Base-by-base conservation (phyloP, 345 rosid genomes). In the Citropsis articulata region DNA sequence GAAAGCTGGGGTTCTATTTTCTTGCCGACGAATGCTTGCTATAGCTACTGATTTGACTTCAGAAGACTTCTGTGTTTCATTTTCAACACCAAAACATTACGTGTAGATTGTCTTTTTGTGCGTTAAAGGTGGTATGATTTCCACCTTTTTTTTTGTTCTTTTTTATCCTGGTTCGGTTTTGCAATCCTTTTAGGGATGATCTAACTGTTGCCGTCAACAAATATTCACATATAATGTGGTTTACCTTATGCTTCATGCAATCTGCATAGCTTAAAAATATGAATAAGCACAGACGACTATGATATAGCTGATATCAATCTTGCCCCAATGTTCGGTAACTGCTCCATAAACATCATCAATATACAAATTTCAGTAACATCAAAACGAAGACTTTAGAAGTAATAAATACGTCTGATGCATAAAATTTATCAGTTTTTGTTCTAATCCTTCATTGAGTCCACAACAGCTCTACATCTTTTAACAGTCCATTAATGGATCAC, bases 401-500 rank as follows among this genome's bases (percentile, higher is more conserved):
- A 50, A 8, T 28, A 42, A 42, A 45, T 14, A 9, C 69, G 27
- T 50, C 73, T 71, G 53, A 53, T 50, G 61, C 55, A 30, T 48
- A 19, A 50, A 3, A 27, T 16, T 50, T 21, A 68, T 42, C 56
- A 24, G 18, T 40, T 74, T 27, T 13, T 9, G 28, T 27, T 40
- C 27, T 45, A 13, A 45, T 18, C 33, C n/a, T 60, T 40, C 71
- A 31, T 18, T 0, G 48, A 33, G 24, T 40, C 28, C 1, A 55
- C 7, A 40, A 24, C 1, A 6, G 38, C 14, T 71, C 53, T 12
- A 45, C 50, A n/a, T 36, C 75, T 21, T 21, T 57, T 25, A 9
- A 42, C 6, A 13, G 38, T 10, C 38, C 70, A 81, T 89, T 86
- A 96, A 82, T 94, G 99, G 82, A 92, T 83, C 42, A 96, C 94